Conservation (phyloP, 768 basidiomycete genomes). For the Omphalotus guepiniiformis region DNA sequence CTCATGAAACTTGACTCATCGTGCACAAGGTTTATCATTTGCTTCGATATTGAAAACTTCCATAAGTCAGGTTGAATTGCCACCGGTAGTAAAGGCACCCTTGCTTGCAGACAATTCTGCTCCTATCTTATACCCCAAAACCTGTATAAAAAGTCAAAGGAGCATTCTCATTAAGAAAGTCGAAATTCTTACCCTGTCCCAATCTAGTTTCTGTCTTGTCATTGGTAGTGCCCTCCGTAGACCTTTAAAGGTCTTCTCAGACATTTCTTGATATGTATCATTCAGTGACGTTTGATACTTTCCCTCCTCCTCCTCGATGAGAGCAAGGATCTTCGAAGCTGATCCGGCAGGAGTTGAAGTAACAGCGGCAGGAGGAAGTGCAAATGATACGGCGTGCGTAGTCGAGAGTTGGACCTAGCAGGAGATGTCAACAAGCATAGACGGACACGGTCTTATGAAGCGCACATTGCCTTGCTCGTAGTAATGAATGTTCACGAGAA, state of each 20-base stretch:
- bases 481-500: conserved; percentile 88
- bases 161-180: background rate
- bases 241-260: conserved; percentile 91
- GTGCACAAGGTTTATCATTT: too few relatives aligned
- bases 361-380: conserved; percentile 54
- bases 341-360: conserved; percentile 47
- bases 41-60: too few relatives aligned
- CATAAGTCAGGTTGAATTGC: too few relatives aligned
- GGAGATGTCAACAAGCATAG: background rate
- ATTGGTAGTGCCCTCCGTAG: conserved; percentile 87
- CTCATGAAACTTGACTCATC: too few relatives aligned
- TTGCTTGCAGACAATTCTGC: conserved; percentile 71
- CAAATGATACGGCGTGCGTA: conserved; percentile 60
- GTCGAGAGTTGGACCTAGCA: conserved; percentile 86
- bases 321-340: conserved; percentile 70
- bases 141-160: conserved; percentile 22
- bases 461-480: conserved; percentile 95
- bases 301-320: conserved; percentile 77
- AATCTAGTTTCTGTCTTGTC: conserved; percentile 91
- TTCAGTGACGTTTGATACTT: conserved; percentile 77
- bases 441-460: conserved; percentile 1
- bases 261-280: conserved; percentile 83
- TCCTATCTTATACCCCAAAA: conserved; percentile 66
- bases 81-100: conserved; percentile 36
- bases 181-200: conserved; percentile 70